Evolutionary conservation across 805 yeast genomes (phyloP), one percentile per base, ranked within the genome.

Genomic region (Debaryomyces castellii): DNA sequence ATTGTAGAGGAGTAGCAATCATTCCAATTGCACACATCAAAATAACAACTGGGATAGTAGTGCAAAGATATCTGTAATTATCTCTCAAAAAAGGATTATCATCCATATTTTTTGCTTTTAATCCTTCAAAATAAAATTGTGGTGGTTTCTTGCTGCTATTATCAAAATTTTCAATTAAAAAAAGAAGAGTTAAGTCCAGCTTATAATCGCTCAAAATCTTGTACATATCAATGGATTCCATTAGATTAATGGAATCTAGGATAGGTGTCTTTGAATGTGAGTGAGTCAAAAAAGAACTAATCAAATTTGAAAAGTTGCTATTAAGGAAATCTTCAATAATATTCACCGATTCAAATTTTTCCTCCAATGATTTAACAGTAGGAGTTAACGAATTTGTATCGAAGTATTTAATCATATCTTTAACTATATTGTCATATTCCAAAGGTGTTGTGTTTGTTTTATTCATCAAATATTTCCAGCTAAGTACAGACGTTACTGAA

Each of bases 191-290:
- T 21, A 63, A 43, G 4, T 39, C 35, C 1, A 57, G 55, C 24
- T 59, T 54, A 16, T 51, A 43, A n/a, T 50, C 44, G 16, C 43
- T 45, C 24, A 67, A 45, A 16, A 57, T 12, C 40, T 61, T 59
- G 49, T 52, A 60, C 4, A 58, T 52, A 45, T 63, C 66, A 17
- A 67, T 48, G 22, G 57, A 51, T 45, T 66, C 73, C 36, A 67
- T 45, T 12, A 69, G 51, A n/a, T 53, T 51, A 8, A 63, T 45
- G 24, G 58, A 55, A 45, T 67, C 67, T 12, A 69, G 43, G 6
- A 66, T 54, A 2, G 73, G 74, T 11, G 62, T 51, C 45, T 67
- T 67, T 5, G 71, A 53, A 45, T 67, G 65, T 38, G 64, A 63
- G 43, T 64, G 60, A 24, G 63, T 43, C 36, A 69, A 58, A 41